Evolutionary conservation across 2,329 filamentous ascomycete genomes (phyloP).

Genomic region (Ophiostoma perfectum): DNA sequence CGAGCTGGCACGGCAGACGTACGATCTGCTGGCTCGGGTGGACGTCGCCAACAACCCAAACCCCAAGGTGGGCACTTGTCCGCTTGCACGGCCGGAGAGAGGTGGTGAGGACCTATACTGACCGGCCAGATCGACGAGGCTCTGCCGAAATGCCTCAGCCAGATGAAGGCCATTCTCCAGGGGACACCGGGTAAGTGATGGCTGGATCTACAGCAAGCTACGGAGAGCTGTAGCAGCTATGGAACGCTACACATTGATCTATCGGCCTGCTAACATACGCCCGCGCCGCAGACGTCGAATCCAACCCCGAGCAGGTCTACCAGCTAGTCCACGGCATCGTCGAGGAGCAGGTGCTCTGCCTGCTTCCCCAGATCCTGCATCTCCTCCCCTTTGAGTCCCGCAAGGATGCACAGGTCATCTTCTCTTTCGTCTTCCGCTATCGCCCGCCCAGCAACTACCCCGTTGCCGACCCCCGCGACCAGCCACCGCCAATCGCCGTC

Average conservation of each 20-base stretch:
- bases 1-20: slow-evolving; percentile 28
- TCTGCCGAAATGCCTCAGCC: slow-evolving; percentile 72
- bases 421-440: slow-evolving; percentile 91
- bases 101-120: not conserved
- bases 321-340: slow-evolving; percentile 79
- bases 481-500: slow-evolving; percentile 74
- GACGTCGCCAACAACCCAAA: slow-evolving; percentile 21
- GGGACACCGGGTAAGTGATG: slow-evolving; percentile 71
- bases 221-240: not conserved
- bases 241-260: not conserved
- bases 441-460: slow-evolving; percentile 51
- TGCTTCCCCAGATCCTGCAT: slow-evolving; percentile 76
- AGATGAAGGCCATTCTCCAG: slow-evolving; percentile 91
- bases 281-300: slow-evolving; percentile 63
- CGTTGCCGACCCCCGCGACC: slow-evolving; percentile 35
- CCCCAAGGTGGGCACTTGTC: slow-evolving; percentile 20
- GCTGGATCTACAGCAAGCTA: not conserved
- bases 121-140: slow-evolving; percentile 53
- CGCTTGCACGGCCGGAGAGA: not conserved
- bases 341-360: slow-evolving; percentile 78
- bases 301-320: slow-evolving; percentile 79
- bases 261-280: not conserved
- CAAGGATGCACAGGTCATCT: slow-evolving; percentile 92
- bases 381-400: slow-evolving; percentile 90
- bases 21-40: slow-evolving; percentile 27